Base-by-base conservation (phyloP, 176 grass and related monocot species). In the Avena eriantha region DNA sequence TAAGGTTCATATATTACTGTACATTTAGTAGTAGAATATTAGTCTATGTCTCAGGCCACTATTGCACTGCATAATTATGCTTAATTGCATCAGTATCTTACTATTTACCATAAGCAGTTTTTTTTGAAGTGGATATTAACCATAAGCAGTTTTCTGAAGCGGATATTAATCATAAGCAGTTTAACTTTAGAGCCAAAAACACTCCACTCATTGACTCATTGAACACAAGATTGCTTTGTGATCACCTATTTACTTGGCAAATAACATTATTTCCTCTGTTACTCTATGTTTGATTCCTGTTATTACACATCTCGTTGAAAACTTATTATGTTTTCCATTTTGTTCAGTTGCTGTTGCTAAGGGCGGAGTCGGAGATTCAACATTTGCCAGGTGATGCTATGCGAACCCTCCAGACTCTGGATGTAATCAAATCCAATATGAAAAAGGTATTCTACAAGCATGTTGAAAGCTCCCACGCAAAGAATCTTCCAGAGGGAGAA, bases 361-460 rank as follows among this genome's bases (percentile, higher is more conserved):
- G 90, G 18, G 92, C 90, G 1, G 95, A 97, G 79, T 53, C 86
- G 73, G 92, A 97, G 77, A 88, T 97, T 77, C 88, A 86, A 77
- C 74, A 74, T 73, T 54, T 90, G 55, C 73, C 86, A 63, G 83
- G 86, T 54, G 92, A 97, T 60, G 21, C 84, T 19, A 83, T 80
- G 36, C 77, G 31, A 81, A 86, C 53, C 58, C 84, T 91, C 46
- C 78, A 91, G 47, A 71, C 65, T 50, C 58, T 97, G 53, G 90
- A 93, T 80, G 85, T 68, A 29, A 89, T 93, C 47, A 92, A 84
- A 87, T 87, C 78, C n/a, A 83, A 90, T 83, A 90, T 86, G 75
- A 92, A 84, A 59, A 91, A 77, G 8, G 73, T 97, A 88, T 94
- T 97, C 51, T 82, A 81, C 69, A 77, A 74, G 26, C 86, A 89